These are phyloP conservation scores for Lagenidium sp. DNA, from an alignment of 352 stramenopile genomes.

Conservation along the genomic window DNA sequence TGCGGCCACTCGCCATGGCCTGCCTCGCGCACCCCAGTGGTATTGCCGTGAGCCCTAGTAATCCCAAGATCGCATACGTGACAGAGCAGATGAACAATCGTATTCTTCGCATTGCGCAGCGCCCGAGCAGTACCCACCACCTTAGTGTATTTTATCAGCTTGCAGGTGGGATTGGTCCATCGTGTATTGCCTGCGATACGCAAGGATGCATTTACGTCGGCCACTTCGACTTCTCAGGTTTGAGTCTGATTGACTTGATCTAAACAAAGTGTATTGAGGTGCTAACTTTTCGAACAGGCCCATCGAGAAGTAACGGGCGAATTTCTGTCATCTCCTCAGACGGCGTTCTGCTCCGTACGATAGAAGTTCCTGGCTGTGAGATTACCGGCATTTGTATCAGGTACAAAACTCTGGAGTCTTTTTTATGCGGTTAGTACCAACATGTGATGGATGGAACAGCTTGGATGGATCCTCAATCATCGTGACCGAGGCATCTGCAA, in stretches of 20 bases:
- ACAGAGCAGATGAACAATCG: constrained; percentile 80
- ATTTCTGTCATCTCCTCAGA: constrained; percentile 55
- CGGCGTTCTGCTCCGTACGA: constrained; percentile 33
- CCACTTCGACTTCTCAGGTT: constrained; percentile 78
- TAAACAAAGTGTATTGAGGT: neutral
- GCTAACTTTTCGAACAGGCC: constrained; percentile 8
- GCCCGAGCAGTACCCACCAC: constrained; percentile 61
- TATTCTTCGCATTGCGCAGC: constrained; percentile 54
- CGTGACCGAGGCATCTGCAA: constrained; percentile 72
- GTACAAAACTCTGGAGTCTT: too few relatives aligned
- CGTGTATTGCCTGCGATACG: constrained; percentile 52
- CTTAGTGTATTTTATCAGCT: constrained; percentile 82
- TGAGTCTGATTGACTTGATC: neutral
- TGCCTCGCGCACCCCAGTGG: constrained; percentile 80
- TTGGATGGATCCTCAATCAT: too few relatives aligned
- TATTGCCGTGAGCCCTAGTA: constrained; percentile 21
- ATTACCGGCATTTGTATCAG: constrained; percentile 74
- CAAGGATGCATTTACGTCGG: constrained; percentile 66
- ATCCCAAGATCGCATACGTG: constrained; percentile 47
- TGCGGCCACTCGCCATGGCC: constrained; percentile 59
- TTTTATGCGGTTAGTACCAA: too few relatives aligned
- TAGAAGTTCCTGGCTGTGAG: constrained; percentile 50
- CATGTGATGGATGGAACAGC: too few relatives aligned
- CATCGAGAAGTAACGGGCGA: constrained; percentile 27
- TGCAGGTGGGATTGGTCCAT: constrained; percentile 65